Conservation (phyloP, 768 basidiomycete genomes). For the Vishniacozyma victoriae region DNA sequence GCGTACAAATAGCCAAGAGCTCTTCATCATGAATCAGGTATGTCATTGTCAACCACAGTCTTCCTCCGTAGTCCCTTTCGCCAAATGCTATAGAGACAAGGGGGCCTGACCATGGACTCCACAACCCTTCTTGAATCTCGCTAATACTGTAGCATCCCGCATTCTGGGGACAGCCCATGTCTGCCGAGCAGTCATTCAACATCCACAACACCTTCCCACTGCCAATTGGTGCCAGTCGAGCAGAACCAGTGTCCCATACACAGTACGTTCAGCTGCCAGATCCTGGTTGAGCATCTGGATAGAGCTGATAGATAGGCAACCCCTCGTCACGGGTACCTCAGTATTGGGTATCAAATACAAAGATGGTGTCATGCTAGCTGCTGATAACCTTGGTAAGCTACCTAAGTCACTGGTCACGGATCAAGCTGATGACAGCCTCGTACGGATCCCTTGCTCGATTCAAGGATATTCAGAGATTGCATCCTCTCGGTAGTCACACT, state of each 20-base stretch:
- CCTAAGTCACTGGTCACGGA: neutral
- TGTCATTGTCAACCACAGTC: too few species aligned
- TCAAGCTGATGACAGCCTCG: conserved; percentile 58
- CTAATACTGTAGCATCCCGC: conserved; percentile 8
- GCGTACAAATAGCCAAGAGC: too few species aligned
- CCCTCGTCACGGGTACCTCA: conserved; percentile 93
- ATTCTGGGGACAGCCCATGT: conserved; percentile 9
- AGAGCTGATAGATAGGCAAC: conserved; percentile 57
- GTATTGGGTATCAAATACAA: conserved; percentile 91
- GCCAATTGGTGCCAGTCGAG: conserved; percentile 51
- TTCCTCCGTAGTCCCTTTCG: too few species aligned
- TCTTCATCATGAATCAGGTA: too few species aligned
- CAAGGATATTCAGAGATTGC: conserved; percentile 86
- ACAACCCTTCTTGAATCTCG: neutral
- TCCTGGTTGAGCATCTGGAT: neutral
- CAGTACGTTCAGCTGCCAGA: conserved; percentile 53
- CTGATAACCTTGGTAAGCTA: conserved; percentile 82
- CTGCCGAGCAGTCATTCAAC: conserved; percentile 61
- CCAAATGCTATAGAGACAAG: too few species aligned
- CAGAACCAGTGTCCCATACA: conserved; percentile 56
- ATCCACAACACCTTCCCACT: conserved; percentile 71
- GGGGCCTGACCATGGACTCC: conserved; percentile 1
- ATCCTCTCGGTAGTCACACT: conserved; percentile 74
- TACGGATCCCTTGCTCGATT: conserved; percentile 96
- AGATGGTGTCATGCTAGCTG: conserved; percentile 96